phyloP scores from a whole-genome alignment of 2,329 filamentous ascomycete species.

The Alternaria brassicicola region DNA sequence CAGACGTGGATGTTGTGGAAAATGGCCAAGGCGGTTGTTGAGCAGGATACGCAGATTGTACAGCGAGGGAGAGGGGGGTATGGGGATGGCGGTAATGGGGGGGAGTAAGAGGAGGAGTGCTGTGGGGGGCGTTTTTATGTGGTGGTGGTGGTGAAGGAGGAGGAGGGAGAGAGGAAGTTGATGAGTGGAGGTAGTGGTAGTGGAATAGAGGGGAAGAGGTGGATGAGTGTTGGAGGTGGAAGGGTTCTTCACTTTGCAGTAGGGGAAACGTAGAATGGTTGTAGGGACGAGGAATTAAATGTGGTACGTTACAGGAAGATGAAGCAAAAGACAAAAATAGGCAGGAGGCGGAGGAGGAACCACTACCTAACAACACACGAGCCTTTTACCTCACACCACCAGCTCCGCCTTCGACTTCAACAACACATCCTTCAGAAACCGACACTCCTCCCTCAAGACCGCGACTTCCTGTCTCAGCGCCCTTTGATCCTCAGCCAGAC shows the following conservation, averaged over 20 bases:
- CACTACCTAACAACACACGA: not conserved
- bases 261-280: not conserved
- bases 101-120: not conserved
- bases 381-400: not conserved
- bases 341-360: not conserved
- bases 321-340: not conserved
- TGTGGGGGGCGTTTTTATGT: not conserved
- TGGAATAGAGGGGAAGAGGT: not conserved
- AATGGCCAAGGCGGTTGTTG: constrained; percentile 27
- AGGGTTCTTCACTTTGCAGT: not conserved
- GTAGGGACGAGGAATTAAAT: not conserved
- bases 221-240: constrained; percentile 5
- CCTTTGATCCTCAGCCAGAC: constrained; percentile 17
- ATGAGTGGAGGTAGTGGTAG: not conserved
- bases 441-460: constrained; percentile 26
- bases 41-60: constrained; percentile 20
- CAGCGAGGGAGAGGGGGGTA: constrained; percentile 5
- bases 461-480: constrained; percentile 21
- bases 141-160: no score
- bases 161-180: not conserved
- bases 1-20: constrained; percentile 38
- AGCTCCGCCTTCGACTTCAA: constrained; percentile 7
- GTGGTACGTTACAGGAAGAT: not conserved
- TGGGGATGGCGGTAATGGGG: not conserved
- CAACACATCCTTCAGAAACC: constrained; percentile 21